These are phyloP conservation scores for Solioccasus polychromus DNA, from an alignment of 768 basidiomycete genomes.

Conservation along the genomic window DNA sequence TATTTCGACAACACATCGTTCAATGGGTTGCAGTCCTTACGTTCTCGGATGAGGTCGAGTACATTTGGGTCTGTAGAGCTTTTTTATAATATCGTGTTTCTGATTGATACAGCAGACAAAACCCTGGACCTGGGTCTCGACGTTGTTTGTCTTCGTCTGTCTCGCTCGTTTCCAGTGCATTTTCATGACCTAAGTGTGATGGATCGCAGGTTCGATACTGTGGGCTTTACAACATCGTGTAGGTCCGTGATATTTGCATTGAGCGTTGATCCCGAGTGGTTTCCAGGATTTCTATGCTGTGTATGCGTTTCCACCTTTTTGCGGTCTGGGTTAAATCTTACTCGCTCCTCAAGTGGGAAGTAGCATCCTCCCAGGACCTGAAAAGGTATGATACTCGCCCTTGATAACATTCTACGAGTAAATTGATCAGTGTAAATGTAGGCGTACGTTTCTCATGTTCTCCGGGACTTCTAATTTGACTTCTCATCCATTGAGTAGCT, in stretches of 20 bases:
- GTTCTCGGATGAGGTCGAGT: conserved; percentile 9
- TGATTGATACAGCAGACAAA: conserved; percentile 2
- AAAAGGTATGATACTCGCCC: neutral
- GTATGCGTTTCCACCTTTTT: neutral
- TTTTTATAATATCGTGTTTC: neutral
- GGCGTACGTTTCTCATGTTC: neutral
- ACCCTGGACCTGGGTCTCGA: conserved; percentile 10
- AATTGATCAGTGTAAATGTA: neutral
- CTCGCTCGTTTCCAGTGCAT: neutral
- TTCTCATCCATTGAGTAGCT: too few species aligned
- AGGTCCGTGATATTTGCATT: neutral
- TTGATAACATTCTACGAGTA: neutral
- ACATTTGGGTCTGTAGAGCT: conserved; percentile 7
- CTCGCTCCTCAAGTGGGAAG: neutral
- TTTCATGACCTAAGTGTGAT: neutral
- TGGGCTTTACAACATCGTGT: conserved; percentile 2
- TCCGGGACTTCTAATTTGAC: too few species aligned
- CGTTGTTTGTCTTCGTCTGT: conserved; percentile 9
- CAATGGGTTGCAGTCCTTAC: conserved; percentile 4
- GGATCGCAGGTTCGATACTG: conserved; percentile 11
- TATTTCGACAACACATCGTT: too few species aligned
- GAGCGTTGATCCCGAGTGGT: neutral
- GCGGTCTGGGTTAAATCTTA: neutral
- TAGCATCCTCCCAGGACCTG: neutral
- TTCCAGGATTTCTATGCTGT: neutral